A percentile compares a stretch with the other conserved stretches of the same genome.
Evolutionary conservation across 371 early-diverging fungal species (phyloP).

Genomic region (Funneliformis caledonium): DNA sequence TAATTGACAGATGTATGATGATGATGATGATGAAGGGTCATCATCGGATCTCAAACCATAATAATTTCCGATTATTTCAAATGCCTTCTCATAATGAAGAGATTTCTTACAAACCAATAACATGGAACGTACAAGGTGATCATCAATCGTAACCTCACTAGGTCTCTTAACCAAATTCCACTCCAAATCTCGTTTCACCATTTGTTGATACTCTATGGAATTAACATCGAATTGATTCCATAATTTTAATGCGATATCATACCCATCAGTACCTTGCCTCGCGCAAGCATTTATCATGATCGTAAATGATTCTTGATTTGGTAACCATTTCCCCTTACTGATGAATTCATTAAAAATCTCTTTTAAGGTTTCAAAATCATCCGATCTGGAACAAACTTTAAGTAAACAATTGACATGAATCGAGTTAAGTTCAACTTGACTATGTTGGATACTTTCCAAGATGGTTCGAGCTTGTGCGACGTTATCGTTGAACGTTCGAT

Average conservation of each 20-base stretch:
- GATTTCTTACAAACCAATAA: slow-evolving; percentile 32
- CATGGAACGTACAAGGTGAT: slow-evolving; percentile 30
- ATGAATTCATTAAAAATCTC: slow-evolving; percentile 44
- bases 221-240: slow-evolving; percentile 44
- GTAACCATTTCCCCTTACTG: slow-evolving; percentile 39
- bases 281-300: slow-evolving; percentile 48
- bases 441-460: slow-evolving; percentile 38
- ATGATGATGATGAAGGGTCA: not conserved
- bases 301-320: slow-evolving; percentile 50
- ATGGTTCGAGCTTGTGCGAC: slow-evolving; percentile 45
- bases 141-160: slow-evolving; percentile 19
- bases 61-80: slow-evolving; percentile 8
- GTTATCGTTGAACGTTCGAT: slow-evolving; percentile 45
- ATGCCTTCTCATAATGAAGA: slow-evolving; percentile 14
- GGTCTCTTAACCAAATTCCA: not conserved
- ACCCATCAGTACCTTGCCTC: slow-evolving; percentile 35
- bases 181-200: not conserved
- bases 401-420: slow-evolving; percentile 51
- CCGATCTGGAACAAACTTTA: slow-evolving; percentile 48
- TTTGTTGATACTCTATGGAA: not conserved
- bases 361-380: slow-evolving; percentile 41
- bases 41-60: slow-evolving; percentile 15
- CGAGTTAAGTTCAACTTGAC: slow-evolving; percentile 34
- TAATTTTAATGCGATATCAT: slow-evolving; percentile 45
- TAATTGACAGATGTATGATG: not conserved